A percentile compares a stretch with the other conserved stretches of the same genome.
phyloP scores from a whole-genome alignment of 2,329 filamentous ascomycete species.

The Fusarium odoratissimum region DNA sequence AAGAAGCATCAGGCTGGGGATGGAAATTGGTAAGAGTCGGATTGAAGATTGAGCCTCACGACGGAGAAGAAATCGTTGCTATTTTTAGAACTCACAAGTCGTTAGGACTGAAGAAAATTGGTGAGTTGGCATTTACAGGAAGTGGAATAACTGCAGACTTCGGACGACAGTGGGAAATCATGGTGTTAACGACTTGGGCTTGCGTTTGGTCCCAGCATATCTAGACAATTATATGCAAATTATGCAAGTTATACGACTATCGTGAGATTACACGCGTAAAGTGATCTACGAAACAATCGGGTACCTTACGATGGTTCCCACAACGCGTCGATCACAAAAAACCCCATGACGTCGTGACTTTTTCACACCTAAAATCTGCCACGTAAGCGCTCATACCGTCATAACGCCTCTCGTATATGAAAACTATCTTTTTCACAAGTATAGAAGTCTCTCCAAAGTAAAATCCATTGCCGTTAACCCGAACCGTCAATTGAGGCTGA shows the following conservation, averaged over 20 bases:
- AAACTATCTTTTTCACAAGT: background rate
- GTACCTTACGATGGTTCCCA: background rate
- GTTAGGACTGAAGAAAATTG: background rate
- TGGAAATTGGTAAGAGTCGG: background rate
- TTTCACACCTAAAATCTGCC: background rate
- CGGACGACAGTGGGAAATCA: background rate
- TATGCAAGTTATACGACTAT: background rate
- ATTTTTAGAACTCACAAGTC: background rate
- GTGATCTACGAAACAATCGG: background rate
- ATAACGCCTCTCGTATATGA: background rate
- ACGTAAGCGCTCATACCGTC: constrained; percentile 13
- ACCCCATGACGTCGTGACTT: constrained; percentile 21
- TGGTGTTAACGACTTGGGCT: background rate
- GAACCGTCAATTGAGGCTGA: background rate
- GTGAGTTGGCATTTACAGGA: no score
- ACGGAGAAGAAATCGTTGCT: background rate
- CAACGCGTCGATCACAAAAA: background rate
- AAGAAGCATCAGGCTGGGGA: background rate
- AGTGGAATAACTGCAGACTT: background rate
- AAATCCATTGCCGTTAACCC: background rate
- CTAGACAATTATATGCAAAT: background rate
- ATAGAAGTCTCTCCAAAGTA: background rate
- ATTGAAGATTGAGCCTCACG: no score
- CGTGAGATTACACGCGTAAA: background rate
- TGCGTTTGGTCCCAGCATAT: background rate